These are phyloP conservation scores for Boletus reticuloceps DNA, from an alignment of 768 basidiomycete genomes.

Conservation along the genomic window DNA sequence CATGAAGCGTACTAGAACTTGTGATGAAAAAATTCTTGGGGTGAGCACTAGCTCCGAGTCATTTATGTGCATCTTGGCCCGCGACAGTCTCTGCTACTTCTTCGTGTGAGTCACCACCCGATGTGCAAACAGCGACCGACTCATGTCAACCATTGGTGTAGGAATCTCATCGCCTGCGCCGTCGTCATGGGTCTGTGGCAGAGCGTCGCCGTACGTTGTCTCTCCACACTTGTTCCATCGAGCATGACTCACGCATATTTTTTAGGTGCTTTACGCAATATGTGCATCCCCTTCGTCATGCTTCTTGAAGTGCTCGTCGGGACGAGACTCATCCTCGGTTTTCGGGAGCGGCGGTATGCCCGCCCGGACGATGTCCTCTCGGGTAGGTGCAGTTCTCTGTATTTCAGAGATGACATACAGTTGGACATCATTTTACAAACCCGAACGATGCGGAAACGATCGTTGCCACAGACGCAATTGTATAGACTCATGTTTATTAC, in stretches of 20 bases:
- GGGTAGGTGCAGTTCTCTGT: slow-evolving; percentile 13
- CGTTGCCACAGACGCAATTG: slow-evolving; percentile 7
- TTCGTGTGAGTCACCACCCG: slow-evolving; percentile 24
- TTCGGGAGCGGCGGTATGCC: slow-evolving; percentile 30
- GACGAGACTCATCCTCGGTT: slow-evolving; percentile 30
- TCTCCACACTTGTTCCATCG: background rate
- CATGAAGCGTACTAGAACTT: background rate
- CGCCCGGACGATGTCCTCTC: slow-evolving; percentile 12
- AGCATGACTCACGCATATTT: background rate
- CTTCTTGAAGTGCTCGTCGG: slow-evolving; percentile 30
- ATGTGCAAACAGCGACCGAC: background rate
- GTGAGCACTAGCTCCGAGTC: slow-evolving; percentile 1
- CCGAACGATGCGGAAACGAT: slow-evolving; percentile 19
- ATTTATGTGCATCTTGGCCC: slow-evolving; percentile 23
- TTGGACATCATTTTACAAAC: slow-evolving; percentile 1
- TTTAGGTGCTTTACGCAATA: slow-evolving; percentile 24
- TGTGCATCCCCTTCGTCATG: slow-evolving; percentile 32
- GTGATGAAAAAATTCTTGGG: background rate
- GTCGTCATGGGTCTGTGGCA: slow-evolving; percentile 29
- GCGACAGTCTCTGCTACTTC: slow-evolving; percentile 33
- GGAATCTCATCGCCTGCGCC: slow-evolving; percentile 24
- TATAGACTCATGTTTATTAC: background rate
- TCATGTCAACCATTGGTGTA: slow-evolving; percentile 3
- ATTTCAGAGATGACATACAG: slow-evolving; percentile 6
- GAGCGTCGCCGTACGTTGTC: slow-evolving; percentile 19